A percentile compares a stretch with the other conserved stretches of the same genome.
These are phyloP conservation scores for Talaromyces thailandensis DNA, from an alignment of 495 filamentous ascomycete genomes.

Conservation along the genomic window DNA sequence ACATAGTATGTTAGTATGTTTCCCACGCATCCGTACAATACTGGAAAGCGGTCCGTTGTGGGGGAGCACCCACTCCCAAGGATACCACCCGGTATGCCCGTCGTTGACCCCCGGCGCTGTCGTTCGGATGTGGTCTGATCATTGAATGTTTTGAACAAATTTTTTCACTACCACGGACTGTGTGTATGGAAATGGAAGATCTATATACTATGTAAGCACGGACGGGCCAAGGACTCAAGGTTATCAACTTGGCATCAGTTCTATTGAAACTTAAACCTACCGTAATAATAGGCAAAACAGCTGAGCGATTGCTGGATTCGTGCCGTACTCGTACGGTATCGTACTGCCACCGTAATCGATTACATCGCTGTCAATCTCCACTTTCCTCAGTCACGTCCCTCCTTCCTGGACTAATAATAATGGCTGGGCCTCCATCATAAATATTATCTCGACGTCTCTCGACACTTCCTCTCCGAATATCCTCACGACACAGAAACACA, in stretches of 20 bases:
- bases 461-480: background rate
- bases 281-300: too few species aligned
- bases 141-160: background rate
- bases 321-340: background rate
- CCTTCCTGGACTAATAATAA: background rate
- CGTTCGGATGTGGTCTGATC: background rate
- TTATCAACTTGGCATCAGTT: background rate
- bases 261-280: background rate
- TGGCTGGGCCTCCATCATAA: background rate
- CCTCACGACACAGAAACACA: background rate
- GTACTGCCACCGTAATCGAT: background rate
- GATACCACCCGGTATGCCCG: background rate
- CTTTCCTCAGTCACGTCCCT: background rate
- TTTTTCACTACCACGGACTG: too few species aligned
- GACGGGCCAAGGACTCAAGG: background rate
- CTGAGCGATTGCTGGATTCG: background rate
- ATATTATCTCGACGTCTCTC: background rate
- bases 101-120: background rate
- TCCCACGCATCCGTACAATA: too few species aligned
- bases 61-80: too few species aligned
- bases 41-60: too few species aligned
- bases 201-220: background rate
- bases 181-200: background rate
- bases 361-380: background rate
- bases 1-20: too few species aligned